A percentile compares a stretch with the other conserved stretches of the same genome.
These are phyloP conservation scores for Wickerhamiella azymoides DNA, from an alignment of 805 yeast species.

Conservation along the genomic window DNA sequence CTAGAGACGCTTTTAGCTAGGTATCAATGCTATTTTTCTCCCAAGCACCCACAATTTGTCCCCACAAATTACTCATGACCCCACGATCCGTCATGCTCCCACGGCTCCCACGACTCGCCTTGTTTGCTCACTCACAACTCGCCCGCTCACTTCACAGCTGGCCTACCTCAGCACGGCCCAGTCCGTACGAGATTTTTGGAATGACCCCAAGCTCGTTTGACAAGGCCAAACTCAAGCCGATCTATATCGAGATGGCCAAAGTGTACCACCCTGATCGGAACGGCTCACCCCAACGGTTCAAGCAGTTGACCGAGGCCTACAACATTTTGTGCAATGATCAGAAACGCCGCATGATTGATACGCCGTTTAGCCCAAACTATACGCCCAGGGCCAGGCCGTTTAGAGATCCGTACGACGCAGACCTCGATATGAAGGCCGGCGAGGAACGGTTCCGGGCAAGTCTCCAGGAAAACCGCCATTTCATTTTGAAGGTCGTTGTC, in stretches of 20 bases:
- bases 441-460: slow-evolving; percentile 28
- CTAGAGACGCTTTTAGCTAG: too few relatives aligned
- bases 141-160: slow-evolving; percentile 25
- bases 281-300: slow-evolving; percentile 30
- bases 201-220: slow-evolving; percentile 28
- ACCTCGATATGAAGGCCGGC: slow-evolving; percentile 16
- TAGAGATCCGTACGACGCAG: slow-evolving; percentile 4
- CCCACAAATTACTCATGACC: background rate
- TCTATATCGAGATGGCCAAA: slow-evolving; percentile 51
- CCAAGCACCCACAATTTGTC: too few relatives aligned
- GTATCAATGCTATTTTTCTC: too few relatives aligned
- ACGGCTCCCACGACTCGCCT: too few relatives aligned
- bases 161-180: slow-evolving; percentile 45
- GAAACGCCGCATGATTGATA: slow-evolving; percentile 24
- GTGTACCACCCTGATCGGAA: slow-evolving; percentile 65
- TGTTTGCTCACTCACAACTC: background rate
- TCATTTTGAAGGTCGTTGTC: slow-evolving; percentile 33
- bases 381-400: background rate
- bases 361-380: slow-evolving; percentile 1
- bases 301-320: slow-evolving; percentile 44
- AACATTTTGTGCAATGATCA: slow-evolving; percentile 36
- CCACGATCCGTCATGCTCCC: background rate
- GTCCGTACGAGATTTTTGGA: slow-evolving; percentile 60
- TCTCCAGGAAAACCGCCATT: slow-evolving; percentile 28
- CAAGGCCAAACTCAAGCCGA: slow-evolving; percentile 30